phyloP scores from a whole-genome alignment of 1,284 basidiomycete species.

The Rugosomyces carneus region DNA sequence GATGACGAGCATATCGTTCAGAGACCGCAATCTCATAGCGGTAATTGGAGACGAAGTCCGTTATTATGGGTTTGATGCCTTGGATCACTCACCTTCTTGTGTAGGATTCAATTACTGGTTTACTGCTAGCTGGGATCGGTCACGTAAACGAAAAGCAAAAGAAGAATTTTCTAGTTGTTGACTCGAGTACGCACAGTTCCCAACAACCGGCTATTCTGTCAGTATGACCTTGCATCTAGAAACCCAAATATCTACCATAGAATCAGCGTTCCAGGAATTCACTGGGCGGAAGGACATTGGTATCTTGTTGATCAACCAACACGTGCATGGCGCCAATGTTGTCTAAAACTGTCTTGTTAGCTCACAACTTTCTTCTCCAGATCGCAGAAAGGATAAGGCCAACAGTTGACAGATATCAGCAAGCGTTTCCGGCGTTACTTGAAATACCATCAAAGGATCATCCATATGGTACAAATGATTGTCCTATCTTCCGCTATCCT shows the following conservation, averaged over 20 bases:
- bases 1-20: conserved; percentile 48
- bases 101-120: conserved; percentile 92
- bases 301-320: conserved; percentile 95
- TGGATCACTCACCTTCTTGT: neutral
- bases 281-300: conserved; percentile 91
- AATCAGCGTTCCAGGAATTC: conserved; percentile 87
- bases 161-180: conserved; percentile 95
- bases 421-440: conserved; percentile 93
- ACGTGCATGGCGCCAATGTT: conserved; percentile 47
- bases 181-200: conserved; percentile 55
- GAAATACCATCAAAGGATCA: conserved; percentile 97
- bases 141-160: conserved; percentile 83
- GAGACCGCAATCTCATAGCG: conserved; percentile 83
- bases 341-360: neutral
- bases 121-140: conserved; percentile 88
- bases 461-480: conserved; percentile 65
- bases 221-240: conserved; percentile 41
- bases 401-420: conserved; percentile 90
- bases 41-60: conserved; percentile 93
- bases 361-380: conserved; percentile 34
- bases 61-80: neutral
- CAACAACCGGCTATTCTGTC: neutral
- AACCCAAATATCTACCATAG: conserved; percentile 84
- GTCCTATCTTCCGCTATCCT: neutral
- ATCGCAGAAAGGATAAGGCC: conserved; percentile 96